Percentiles rank a stretch among this genome's conserved stretches.
Evolutionary conservation across 129 eudicot genomes (phyloP).

Genomic region (Flaveria robusta): DNA sequence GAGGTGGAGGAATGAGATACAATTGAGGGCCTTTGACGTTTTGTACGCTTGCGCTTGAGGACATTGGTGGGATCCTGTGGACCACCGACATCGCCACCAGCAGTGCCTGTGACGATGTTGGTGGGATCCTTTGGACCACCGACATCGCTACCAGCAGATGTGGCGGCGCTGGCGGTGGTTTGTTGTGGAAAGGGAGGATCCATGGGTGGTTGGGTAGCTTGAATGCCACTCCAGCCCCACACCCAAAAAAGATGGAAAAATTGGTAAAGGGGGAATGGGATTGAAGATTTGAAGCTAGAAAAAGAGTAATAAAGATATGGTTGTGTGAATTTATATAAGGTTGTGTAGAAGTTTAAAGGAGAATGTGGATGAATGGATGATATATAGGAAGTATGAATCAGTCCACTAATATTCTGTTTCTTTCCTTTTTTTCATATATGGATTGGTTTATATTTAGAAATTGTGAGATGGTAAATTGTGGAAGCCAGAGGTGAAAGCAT

Average conservation of each 20-base stretch:
- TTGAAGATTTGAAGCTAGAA: conserved; percentile 21
- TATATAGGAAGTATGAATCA: conserved; percentile 30
- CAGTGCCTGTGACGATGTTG: too few species aligned
- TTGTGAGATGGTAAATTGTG: too few species aligned
- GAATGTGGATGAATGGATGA: conserved; percentile 33
- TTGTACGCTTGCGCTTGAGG: conserved; percentile 80
- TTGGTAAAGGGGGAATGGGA: conserved; percentile 11
- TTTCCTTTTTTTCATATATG: not conserved
- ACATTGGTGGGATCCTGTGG: conserved; percentile 25
- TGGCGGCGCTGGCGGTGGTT: conserved; percentile 13
- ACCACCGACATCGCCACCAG: too few species aligned
- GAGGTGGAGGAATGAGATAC: conserved; percentile 34
- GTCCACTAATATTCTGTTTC: conserved; percentile 22
- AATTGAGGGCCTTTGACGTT: conserved; percentile 62
- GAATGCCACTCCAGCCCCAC: conserved; percentile 34
- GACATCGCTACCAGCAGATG: not conserved
- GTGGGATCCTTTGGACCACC: not conserved
- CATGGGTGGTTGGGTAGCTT: conserved; percentile 41
- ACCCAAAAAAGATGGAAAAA: conserved; percentile 20
- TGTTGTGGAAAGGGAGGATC: conserved; percentile 15
- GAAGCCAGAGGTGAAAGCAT: too few species aligned
- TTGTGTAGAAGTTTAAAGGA: not conserved
- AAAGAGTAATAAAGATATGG: conserved; percentile 24
- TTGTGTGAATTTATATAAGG: conserved; percentile 31
- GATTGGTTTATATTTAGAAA: conserved; percentile 17